Conservation (phyloP, 75 land plant species). For the Selaginella moellendorffii region DNA sequence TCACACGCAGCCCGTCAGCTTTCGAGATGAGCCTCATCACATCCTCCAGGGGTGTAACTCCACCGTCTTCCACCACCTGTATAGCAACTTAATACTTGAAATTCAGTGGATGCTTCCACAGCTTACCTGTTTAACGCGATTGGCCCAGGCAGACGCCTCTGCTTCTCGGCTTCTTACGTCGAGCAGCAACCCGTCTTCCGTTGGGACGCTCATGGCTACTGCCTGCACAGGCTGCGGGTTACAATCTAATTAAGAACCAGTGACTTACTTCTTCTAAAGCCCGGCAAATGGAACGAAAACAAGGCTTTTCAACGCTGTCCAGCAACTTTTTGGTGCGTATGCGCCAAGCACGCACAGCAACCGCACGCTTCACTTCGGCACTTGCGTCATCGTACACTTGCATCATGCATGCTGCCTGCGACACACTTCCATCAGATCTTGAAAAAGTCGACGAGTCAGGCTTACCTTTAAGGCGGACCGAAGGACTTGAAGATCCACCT, state of each 20-base stretch:
- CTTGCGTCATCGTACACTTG: constrained; percentile 16
- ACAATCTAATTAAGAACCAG: too few relatives aligned
- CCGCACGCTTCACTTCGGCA: constrained; percentile 14
- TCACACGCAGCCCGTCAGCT: constrained; percentile 62
- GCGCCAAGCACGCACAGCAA: constrained; percentile 26
- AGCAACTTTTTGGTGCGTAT: constrained; percentile 16
- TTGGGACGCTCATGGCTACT: constrained; percentile 22
- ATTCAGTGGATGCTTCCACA: too few relatives aligned
- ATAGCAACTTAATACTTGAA: not conserved
- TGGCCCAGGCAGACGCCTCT: constrained; percentile 40
- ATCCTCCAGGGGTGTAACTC: constrained; percentile 43
- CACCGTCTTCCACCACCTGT: constrained; percentile 60
- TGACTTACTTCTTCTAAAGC: constrained; percentile 19
- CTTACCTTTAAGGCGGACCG: constrained; percentile 21
- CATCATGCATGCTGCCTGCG: constrained; percentile 24
- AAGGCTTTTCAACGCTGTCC: constrained; percentile 21
- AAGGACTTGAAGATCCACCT: constrained; percentile 7
- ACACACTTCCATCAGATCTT: not conserved
- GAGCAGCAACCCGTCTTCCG: constrained; percentile 32
- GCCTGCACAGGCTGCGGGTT: too few relatives aligned
- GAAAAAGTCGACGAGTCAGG: too few relatives aligned
- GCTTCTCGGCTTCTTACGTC: constrained; percentile 28
- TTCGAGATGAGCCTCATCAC: constrained; percentile 50
- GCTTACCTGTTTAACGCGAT: constrained; percentile 44
- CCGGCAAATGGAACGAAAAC: constrained; percentile 17